Percentiles rank a stretch among this genome's conserved stretches.
Evolutionary conservation across 805 yeast genomes (phyloP).

Genomic region (Lachancea mirantina): DNA sequence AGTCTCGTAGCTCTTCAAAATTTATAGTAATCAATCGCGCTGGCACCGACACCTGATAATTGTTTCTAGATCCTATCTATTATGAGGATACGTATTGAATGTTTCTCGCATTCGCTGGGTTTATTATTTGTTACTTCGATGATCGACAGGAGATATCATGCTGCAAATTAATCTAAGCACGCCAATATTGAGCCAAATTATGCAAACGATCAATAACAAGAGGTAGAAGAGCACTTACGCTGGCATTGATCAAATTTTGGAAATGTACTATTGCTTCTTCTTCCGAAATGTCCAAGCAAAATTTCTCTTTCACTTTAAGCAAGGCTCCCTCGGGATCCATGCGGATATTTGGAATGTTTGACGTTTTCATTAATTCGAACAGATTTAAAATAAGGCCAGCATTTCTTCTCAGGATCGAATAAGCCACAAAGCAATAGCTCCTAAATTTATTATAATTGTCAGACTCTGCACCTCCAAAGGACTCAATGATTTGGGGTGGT

Average conservation of each 20-base stretch:
- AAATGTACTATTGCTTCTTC: conserved; percentile 94
- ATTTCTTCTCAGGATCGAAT: conserved; percentile 80
- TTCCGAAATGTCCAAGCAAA: conserved; percentile 86
- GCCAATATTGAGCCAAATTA: conserved; percentile 95
- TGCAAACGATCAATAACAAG: conserved; percentile 93
- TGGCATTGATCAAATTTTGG: conserved; percentile 88
- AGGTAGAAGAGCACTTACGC: conserved; percentile 89
- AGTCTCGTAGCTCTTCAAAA: too few species aligned
- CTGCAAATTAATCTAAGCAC: conserved; percentile 45
- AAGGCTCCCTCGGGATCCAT: conserved; percentile 82
- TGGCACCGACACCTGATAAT: too few species aligned
- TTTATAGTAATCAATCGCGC: too few species aligned
- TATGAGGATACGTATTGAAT: too few species aligned
- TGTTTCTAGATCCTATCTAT: too few species aligned
- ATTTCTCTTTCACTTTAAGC: conserved; percentile 87
- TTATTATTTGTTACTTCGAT: too few species aligned
- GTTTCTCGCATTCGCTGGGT: too few species aligned
- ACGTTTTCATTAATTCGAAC: conserved; percentile 89
- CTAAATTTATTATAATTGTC: conserved; percentile 81
- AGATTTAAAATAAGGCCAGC: conserved; percentile 84
- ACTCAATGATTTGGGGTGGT: conserved; percentile 94
- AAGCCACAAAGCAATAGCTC: conserved; percentile 90
- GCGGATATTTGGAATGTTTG: conserved; percentile 84
- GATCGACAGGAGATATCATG: too few species aligned
- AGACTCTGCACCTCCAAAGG: conserved; percentile 91